Base-by-base conservation (phyloP, 495 filamentous ascomycete species). In the Podospora bellae-mahoneyi region DNA sequence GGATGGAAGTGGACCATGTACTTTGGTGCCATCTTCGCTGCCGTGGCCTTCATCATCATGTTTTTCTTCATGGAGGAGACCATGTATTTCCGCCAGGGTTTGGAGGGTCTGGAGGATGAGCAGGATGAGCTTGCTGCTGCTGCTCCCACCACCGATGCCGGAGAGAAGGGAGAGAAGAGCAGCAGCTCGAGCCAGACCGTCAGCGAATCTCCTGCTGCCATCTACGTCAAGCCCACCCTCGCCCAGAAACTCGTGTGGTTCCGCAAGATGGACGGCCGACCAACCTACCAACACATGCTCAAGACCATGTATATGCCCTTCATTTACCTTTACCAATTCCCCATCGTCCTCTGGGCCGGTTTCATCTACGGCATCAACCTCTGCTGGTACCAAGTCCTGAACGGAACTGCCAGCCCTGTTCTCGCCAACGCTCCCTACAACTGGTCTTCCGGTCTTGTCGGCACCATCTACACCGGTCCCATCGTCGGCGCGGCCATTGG, bases 1-100 rank as follows among this genome's bases (percentile, higher is more conserved):
- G 86, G 86, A 34, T 88, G 86, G 85, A 64, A 77, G 72, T 88
- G 86, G 86, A 85, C 86, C 3, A 83, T 88, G 65, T 66, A 72
- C n/a, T 71, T 84, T 66, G 85, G 84, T 3, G 81, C 87, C 69
- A 87, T 90, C 79, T 82, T 90, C 70, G 79, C 82, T 13, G 89
- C 87, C 0, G 82, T 85, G 0, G 83, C 81, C 3, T 76, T 88
- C 26, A 84, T 83, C 28, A 68, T 76, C 64, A 34, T 68, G 16
- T 74, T 73, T 56, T 73, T 76, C 48, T 63, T 71, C 64, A 71
- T 76, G 69, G 74, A 76, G 63, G 74, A 76, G 61, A 76, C 74
- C 16, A 76, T 68, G 65, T 76, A 72, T 63, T 64, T 66, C 65
- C 74, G 74, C 53, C 64, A 70, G 34, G 69, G 64, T 1, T 63